Conservation (phyloP, 345 rosid genomes). For the Laguncularia racemosa region DNA sequence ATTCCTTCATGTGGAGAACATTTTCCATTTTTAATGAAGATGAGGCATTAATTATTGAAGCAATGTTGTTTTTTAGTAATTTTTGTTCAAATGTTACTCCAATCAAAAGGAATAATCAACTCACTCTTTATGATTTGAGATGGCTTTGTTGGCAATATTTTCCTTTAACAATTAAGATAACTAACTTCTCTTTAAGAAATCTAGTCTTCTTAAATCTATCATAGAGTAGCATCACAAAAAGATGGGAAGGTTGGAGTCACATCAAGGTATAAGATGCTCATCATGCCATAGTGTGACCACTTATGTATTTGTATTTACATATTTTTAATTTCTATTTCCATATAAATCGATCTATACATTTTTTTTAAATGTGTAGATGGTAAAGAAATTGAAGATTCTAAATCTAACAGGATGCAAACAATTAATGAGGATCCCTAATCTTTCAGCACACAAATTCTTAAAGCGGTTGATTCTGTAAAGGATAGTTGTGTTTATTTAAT, state of each 20-base stretch:
- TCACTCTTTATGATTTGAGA: neutral
- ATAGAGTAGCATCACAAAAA: neutral
- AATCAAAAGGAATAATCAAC: too few relatives aligned
- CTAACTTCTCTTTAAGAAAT: neutral
- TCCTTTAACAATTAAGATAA: neutral
- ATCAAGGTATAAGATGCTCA: neutral
- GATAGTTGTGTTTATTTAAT: too few relatives aligned
- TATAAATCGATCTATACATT: neutral
- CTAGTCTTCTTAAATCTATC: slow-evolving; percentile 1
- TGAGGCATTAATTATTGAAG: too few relatives aligned
- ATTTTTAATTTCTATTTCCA: neutral
- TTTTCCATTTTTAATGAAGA: too few relatives aligned
- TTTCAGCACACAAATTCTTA: neutral
- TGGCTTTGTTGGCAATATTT: slow-evolving; percentile 1
- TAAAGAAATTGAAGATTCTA: slow-evolving; percentile 2
- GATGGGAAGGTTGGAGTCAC: slow-evolving; percentile 5
- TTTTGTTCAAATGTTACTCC: too few relatives aligned
- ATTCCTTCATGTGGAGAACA: neutral
- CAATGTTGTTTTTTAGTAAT: neutral
- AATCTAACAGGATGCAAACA: neutral
- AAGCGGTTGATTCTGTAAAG: slow-evolving; percentile 4
- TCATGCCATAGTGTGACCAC: too few relatives aligned
- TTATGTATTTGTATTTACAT: too few relatives aligned
- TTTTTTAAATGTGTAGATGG: neutral
- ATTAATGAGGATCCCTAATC: neutral